Conservation (phyloP, 23 red algal genomes). For the Gracilaria domingensis region DNA sequence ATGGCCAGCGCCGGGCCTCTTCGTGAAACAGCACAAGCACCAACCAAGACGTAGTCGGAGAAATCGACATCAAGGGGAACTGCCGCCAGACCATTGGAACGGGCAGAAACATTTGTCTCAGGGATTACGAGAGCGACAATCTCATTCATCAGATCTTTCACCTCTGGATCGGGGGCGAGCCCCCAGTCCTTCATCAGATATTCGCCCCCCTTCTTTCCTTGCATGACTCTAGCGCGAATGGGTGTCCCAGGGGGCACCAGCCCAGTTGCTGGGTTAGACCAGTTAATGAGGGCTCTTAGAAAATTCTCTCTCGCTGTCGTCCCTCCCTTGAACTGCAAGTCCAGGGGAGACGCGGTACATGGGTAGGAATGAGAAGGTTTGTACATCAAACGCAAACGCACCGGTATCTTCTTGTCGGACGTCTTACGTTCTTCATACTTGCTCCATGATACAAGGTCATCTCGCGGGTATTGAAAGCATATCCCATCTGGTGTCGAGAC, state of each 20-base stretch:
- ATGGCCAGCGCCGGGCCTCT: conserved; percentile 83
- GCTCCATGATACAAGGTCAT: conserved; percentile 58
- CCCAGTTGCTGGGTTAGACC: conserved; percentile 37
- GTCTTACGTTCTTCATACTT: conserved; percentile 70
- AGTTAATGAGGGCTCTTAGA: conserved; percentile 65
- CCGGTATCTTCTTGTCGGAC: conserved; percentile 49
- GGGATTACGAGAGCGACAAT: conserved; percentile 72
- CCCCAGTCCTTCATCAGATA: conserved; percentile 74
- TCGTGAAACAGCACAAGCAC: conserved; percentile 60
- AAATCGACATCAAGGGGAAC: conserved; percentile 89
- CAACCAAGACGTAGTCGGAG: conserved; percentile 69
- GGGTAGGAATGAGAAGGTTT: conserved; percentile 27
- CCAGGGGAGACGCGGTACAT: conserved; percentile 71
- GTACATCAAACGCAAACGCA: conserved; percentile 74
- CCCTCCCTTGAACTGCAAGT: conserved; percentile 73
- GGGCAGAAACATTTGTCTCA: conserved; percentile 14
- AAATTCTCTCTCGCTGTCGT: conserved; percentile 71
- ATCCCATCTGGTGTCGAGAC: conserved; percentile 73
- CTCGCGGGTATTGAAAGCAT: conserved; percentile 74
- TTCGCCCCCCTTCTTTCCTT: conserved; percentile 42
- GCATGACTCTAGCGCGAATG: conserved; percentile 66
- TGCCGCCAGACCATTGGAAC: conserved; percentile 71
- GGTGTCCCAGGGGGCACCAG: background rate
- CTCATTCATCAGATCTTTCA: conserved; percentile 26
- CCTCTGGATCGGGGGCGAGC: conserved; percentile 9